Base-by-base conservation (phyloP, 2,329 filamentous ascomycete genomes). In the Clathrospora elynae region DNA sequence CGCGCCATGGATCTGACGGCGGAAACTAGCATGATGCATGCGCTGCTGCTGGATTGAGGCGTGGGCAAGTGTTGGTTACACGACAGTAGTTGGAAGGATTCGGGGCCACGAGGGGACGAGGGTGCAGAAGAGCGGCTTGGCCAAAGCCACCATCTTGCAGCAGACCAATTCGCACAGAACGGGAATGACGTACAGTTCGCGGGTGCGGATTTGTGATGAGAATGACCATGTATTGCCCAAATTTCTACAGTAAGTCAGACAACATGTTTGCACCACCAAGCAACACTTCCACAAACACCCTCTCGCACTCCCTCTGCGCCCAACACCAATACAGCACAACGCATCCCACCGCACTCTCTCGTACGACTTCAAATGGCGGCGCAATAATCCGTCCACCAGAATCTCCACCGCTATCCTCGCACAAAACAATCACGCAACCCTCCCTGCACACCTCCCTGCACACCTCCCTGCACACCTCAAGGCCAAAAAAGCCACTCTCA, bases 1-100 rank as follows among this genome's bases (percentile, higher is more conserved):
- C 42, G 50, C 51, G 49, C 51, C 50, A 45, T 54, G 48, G 28
- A 58, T 55, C 53, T 66, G 63, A 67, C 64, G 62, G 62, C 61
- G 66, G 66, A 59, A 61, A 55, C 66, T 68, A 67, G 62, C 54
- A 59, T 35, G 37, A 34, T 55, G 58, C 55, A 61, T 61, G 57
- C 53, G 49, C 45, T 46, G 28, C 58, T 58, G 51, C 57, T 59
- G 51, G 51, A 53, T 44, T 42, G 45, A 57, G 57, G 62, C 55
- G 50, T 59, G 59, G 60, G 50, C 37, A 42, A 42, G 37, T 20
- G 55, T 55, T 58, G 32, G 62, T 68, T 65, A 54, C 64, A 68
- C 66, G 39, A 51, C 64, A 65, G 54, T 41, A 52, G 53, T 24
- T 16, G 28, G 30, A 34, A 59, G 51, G 46, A 60, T 57, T 52